Evolutionary conservation across 2,329 filamentous ascomycete genomes (phyloP), one percentile per base, ranked within the genome.

Genomic region (Lecanicillium sp.): DNA sequence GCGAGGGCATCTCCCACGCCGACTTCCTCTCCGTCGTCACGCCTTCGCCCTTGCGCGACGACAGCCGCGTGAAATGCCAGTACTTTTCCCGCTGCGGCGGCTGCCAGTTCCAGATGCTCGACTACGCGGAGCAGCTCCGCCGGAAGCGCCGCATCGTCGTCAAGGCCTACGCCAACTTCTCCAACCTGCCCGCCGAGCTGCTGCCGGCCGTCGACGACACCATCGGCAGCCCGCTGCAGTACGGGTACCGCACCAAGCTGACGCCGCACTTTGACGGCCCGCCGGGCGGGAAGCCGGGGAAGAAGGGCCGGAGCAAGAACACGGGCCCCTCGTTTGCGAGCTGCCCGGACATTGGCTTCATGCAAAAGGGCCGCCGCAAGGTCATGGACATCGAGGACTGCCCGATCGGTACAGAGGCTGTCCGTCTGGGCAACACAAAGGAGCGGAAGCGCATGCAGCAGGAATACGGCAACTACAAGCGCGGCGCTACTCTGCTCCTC

Each of bases 341-440:
- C 48, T 75, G 86, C 3, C 93, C 93, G 0, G 78, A 85, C 2
- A 88, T 97, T 56, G 93, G 93, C 8, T 98, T 95, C 69, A 93
- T 89, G 76, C 75, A 78, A 53, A 97, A 96, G 67, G 87, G 87
- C n/a, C 79, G 79, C 40, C 77, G 84, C 49, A 75, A 75, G 52
- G 90, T 90, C 3, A 72, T 98, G 53, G 93, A 98, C 62, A 97
- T 98, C 54, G 93, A 98, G 65, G 90, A 97, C 63, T 98, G 93
- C 58, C 93, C 93, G 5, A 94, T 98, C 52, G 93, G 87, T 43
- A 98, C 93, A 2, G 83, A 87, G 24, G 86, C 87, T 30, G 85
- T 98, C 14, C 79, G 88, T 21, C 74, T 79, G 55, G 93, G 91
- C 21, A 82, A 96, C 72, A 81, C 77, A 57, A 75, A 78, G 7